Percentiles rank a stretch among this genome's conserved stretches.
Evolutionary conservation across 768 basidiomycete species (phyloP).

Genomic region (Boletus edulis): DNA sequence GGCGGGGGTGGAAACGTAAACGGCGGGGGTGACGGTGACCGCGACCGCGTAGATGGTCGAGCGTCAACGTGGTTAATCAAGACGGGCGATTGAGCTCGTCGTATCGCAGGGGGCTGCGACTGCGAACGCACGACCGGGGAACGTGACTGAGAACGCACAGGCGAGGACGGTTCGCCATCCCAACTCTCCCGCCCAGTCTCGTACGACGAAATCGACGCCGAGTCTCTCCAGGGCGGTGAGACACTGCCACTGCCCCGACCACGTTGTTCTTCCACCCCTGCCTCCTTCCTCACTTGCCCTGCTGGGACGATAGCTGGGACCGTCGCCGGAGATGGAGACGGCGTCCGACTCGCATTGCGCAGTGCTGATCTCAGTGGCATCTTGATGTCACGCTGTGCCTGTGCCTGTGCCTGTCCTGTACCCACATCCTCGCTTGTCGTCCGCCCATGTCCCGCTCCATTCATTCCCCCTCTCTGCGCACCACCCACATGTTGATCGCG

Average conservation of each 20-base stretch:
- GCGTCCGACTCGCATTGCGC: slow-evolving; percentile 49
- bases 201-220: slow-evolving; percentile 51
- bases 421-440: neutral
- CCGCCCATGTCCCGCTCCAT: neutral
- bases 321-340: slow-evolving; percentile 37
- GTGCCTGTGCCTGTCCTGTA: neutral
- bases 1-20: slow-evolving; percentile 19
- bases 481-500: neutral
- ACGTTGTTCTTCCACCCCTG: neutral
- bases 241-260: neutral
- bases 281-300: neutral
- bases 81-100: neutral
- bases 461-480: neutral
- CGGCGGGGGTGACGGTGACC: neutral
- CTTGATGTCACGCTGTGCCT: slow-evolving; percentile 34
- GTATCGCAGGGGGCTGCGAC: neutral
- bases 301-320: neutral
- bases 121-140: neutral
- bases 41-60: neutral
- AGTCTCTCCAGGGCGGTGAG: slow-evolving; percentile 12
- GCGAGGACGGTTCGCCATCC: slow-evolving; percentile 21
- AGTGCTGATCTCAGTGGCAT: slow-evolving; percentile 63
- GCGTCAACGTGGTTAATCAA: too few species aligned
- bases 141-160: too few species aligned
- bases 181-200: slow-evolving; percentile 62